Conservation (phyloP, 352 stramenopile genomes). For the Phytophthora podocarpi region DNA sequence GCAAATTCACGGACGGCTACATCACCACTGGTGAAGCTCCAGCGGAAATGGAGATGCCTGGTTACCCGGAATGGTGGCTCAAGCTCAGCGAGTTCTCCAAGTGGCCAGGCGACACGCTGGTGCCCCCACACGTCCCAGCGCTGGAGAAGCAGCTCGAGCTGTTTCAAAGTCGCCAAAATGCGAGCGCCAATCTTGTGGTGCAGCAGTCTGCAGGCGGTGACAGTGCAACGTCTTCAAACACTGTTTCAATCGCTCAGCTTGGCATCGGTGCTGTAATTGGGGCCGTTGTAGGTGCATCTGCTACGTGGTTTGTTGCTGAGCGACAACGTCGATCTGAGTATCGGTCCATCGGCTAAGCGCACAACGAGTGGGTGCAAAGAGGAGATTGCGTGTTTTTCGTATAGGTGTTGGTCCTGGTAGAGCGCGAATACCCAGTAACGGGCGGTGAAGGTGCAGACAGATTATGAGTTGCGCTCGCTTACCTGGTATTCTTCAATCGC, state of each 20-base stretch:
- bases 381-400: conserved; percentile 9
- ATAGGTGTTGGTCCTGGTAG: conserved; percentile 4
- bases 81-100: conserved; percentile 59
- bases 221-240: conserved; percentile 4
- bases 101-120: conserved; percentile 70
- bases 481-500: conserved; percentile 3
- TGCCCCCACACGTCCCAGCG: conserved; percentile 40
- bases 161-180: conserved; percentile 40
- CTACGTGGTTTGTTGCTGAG: conserved; percentile 38
- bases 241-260: conserved; percentile 30
- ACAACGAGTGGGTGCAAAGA: neutral
- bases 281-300: conserved; percentile 32
- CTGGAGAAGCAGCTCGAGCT: conserved; percentile 48
- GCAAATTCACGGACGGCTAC: conserved; percentile 80
- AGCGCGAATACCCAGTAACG: neutral
- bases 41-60: conserved; percentile 56
- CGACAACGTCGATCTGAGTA: conserved; percentile 40
- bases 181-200: conserved; percentile 1
- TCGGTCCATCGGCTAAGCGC: conserved; percentile 32
- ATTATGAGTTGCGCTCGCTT: conserved; percentile 18
- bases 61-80: conserved; percentile 76
- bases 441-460: conserved; percentile 6
- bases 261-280: conserved; percentile 36
- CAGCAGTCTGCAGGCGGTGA: conserved; percentile 2
- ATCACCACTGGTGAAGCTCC: conserved; percentile 69